Base-by-base conservation (phyloP, 768 basidiomycete genomes). In the Crepidotus variabilis region DNA sequence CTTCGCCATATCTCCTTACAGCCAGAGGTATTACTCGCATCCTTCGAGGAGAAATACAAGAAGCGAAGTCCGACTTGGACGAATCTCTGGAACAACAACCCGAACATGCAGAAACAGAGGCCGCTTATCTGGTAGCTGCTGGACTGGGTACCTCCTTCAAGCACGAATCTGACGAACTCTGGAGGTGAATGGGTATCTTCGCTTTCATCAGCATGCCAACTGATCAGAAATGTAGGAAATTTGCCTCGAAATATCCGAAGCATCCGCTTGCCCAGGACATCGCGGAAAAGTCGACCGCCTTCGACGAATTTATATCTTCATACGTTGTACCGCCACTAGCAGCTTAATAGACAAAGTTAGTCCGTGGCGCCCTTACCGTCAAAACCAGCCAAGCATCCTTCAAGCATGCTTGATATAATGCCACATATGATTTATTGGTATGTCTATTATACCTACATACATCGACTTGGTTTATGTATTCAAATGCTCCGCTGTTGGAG, bases 21-120 rank as follows among this genome's bases (percentile, higher is more conserved):
- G 84, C 88, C n/a, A 83, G 91, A 59, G 90, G 89, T 8, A 81
- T 92, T 23, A 86, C 86, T 23, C 85, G 90, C 46, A 81, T 92
- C n/a, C 73, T 93, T 51, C 79, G 86, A 18, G 87, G 87, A 57
- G 89, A 92, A 62, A 72, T 89, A 49, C 71, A 77, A 21, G 88
- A 84, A 54, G 91, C 90, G n/a, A 85, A 83, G 68, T 90, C 88
- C 2, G 90, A 91, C 65, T 69, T 93, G 52, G 88, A 90, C 60
- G 90, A 92, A 67, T 84, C 90, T 11, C 67, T 88, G 21, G 72
- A 77, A 47, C 85, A 84, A 62, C 78, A 80, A 58, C 76, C 75
- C 56, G 79, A 68, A 8, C 83, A 89, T 62, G 69, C 79, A 47
- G 90, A 92, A 65, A 78, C 90, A 13, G 73, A 88, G 45, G 88